These are phyloP conservation scores for Podila epicladia DNA, from an alignment of 192 early-diverging fungal genomes.

Conservation along the genomic window DNA sequence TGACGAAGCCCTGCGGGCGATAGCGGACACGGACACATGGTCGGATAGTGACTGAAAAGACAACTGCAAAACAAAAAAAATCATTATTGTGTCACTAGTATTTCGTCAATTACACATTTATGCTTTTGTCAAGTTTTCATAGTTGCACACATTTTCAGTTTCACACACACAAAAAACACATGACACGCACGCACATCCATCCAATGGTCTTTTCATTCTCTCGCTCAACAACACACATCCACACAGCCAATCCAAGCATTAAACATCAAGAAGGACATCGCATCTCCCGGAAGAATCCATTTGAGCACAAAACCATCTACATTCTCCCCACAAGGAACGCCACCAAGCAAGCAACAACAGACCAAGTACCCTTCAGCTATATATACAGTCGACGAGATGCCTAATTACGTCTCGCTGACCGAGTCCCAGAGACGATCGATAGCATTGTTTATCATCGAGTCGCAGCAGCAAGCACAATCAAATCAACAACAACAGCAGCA, in stretches of 20 bases:
- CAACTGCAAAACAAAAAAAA: too few relatives aligned
- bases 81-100: too few relatives aligned
- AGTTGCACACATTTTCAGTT: background rate
- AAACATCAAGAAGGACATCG: too few relatives aligned
- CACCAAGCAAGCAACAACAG: background rate
- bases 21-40: constrained; percentile 58
- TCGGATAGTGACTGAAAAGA: constrained; percentile 52
- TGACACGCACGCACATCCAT: too few relatives aligned
- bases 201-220: too few relatives aligned
- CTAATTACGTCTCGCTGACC: constrained; percentile 50
- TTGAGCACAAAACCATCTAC: too few relatives aligned
- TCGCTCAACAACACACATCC: too few relatives aligned
- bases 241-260: too few relatives aligned
- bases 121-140: background rate
- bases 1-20: constrained; percentile 31
- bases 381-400: constrained; percentile 9
- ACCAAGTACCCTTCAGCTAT: too few relatives aligned
- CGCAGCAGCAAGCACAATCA: constrained; percentile 37
- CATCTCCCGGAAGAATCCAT: too few relatives aligned
- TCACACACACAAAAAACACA: too few relatives aligned
- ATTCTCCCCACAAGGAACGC: background rate
- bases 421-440: constrained; percentile 45
- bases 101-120: constrained; percentile 1
- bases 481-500: constrained; percentile 1
- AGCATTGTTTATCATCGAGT: constrained; percentile 46